phyloP scores from a whole-genome alignment of 805 yeast species.

The Cyberlindnera americana region DNA sequence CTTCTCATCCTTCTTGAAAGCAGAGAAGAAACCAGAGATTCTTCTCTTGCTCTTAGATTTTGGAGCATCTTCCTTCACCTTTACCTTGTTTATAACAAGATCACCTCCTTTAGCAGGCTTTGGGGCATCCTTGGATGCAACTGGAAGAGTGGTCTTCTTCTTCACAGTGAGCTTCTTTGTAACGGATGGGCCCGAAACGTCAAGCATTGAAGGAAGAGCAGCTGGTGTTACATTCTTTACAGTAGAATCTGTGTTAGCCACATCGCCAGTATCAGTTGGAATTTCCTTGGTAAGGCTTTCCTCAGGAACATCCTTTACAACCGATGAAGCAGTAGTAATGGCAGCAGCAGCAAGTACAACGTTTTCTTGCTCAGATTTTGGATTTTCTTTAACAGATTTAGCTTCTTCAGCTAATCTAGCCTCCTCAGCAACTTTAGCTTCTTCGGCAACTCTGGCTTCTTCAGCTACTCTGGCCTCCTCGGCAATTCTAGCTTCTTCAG shows the following conservation, averaged over 20 bases:
- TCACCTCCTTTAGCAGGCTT: slow-evolving; percentile 1
- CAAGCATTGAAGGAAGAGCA: neutral
- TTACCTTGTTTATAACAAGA: slow-evolving; percentile 1
- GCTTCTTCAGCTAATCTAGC: slow-evolving; percentile 6
- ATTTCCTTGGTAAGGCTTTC: neutral
- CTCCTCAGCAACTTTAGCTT: slow-evolving; percentile 2
- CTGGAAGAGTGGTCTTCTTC: slow-evolving; percentile 1
- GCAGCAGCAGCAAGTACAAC: slow-evolving; percentile 15
- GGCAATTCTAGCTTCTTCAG: neutral
- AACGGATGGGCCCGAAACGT: slow-evolving; percentile 1
- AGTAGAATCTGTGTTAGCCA: neutral
- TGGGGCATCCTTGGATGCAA: neutral
- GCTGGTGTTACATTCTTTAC: slow-evolving; percentile 5
- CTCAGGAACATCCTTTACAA: slow-evolving; percentile 12
- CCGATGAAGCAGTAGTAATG: slow-evolving; percentile 17
- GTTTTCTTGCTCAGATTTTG: neutral
- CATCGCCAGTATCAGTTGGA: slow-evolving; percentile 3
- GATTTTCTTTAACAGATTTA: slow-evolving; percentile 1
- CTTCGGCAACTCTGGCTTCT: neutral
- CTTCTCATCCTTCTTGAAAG: slow-evolving; percentile 16
- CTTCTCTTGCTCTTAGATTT: slow-evolving; percentile 18
- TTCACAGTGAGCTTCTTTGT: slow-evolving; percentile 2
- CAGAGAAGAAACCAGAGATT: slow-evolving; percentile 19
- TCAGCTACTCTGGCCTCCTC: slow-evolving; percentile 1
- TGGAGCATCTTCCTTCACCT: slow-evolving; percentile 4